Evolutionary conservation across 2,329 filamentous ascomycete genomes (phyloP), one percentile per base, ranked within the genome.

Genomic region (Chaetomiaceae sp.): DNA sequence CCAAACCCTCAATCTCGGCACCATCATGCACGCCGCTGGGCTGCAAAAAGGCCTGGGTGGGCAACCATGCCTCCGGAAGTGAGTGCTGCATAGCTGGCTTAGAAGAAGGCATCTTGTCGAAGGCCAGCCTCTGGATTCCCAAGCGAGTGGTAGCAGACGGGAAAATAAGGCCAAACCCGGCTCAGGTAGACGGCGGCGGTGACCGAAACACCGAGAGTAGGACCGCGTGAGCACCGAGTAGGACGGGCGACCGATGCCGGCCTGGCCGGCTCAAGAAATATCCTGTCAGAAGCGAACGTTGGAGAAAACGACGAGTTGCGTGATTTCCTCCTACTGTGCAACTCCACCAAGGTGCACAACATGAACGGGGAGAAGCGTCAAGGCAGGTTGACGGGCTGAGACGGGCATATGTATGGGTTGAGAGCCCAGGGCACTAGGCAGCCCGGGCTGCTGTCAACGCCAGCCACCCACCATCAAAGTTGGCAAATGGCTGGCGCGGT

Each of bases 51-150:
- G 75, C 62, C 53, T 72, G 71, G n/a, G 72, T 73, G 2, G 74
- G 71, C 15, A 74, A 70, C 73, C 73, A 79, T 14, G 73, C 73
- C 55, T 73, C 72, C 51, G 68, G 64, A 47, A 62, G 66, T 48
- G 63, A 63, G 49, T 58, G 58, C 42, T 63, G 57, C 19, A 57
- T 45, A 20, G 39, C 39, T 15, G 60, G 15, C 17, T 27, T 57
- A 9, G 62, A 56, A 27, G 62, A 56, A 46, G 68, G 61, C 70
- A 73, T 71, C 45, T 30, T 54, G 46, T 39, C 17, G 22, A 19
- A 35, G 14, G 7, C 18, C 11, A 12, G n/a, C n/a, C 19, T 17
- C 34, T 19, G 22, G 36, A n/a, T n/a, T n/a, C n/a, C n/a, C n/a
- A 34, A 12, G 12, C 9, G 14, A 29, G 24, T 15, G 20, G 26